phyloP scores from a whole-genome alignment of 768 basidiomycete genomes.

The Boletus rubropictus region DNA sequence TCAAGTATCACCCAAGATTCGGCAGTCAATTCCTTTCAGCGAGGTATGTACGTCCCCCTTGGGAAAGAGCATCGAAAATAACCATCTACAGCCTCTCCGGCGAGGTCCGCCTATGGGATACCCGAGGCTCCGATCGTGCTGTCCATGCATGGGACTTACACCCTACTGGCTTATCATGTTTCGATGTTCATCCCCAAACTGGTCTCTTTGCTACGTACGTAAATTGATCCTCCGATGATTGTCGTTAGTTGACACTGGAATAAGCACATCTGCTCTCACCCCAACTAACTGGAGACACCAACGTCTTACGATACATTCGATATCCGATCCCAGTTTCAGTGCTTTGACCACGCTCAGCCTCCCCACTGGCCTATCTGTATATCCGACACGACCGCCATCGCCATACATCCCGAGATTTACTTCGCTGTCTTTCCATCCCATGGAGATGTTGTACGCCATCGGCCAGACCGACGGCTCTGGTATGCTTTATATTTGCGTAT shows the following conservation, averaged over 20 bases:
- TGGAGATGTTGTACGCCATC: conserved; percentile 76
- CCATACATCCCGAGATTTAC: conserved; percentile 57
- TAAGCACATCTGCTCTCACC: conserved; percentile 57
- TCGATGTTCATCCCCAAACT: conserved; percentile 81
- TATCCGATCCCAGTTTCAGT: conserved; percentile 34
- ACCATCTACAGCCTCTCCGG: conserved; percentile 65
- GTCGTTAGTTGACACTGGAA: conserved; percentile 4
- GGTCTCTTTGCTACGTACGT: conserved; percentile 83
- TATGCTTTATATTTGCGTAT: conserved; percentile 22
- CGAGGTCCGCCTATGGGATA: conserved; percentile 87
- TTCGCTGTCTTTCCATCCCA: conserved; percentile 75
- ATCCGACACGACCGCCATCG: conserved; percentile 53
- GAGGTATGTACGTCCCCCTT: conserved; percentile 46
- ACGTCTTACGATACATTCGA: conserved; percentile 53
- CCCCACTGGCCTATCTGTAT: conserved; percentile 49
- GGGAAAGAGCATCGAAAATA: background rate
- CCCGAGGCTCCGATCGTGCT: conserved; percentile 58
- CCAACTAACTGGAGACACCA: conserved; percentile 63
- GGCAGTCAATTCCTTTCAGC: conserved; percentile 75
- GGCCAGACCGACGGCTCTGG: conserved; percentile 67
- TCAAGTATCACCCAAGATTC: conserved; percentile 71
- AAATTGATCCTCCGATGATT: background rate
- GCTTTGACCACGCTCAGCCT: conserved; percentile 41
- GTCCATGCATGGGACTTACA: conserved; percentile 59
- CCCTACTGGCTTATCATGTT: conserved; percentile 68